phyloP scores from a whole-genome alignment of 805 yeast genomes.

The Pichia phayaonensis region DNA sequence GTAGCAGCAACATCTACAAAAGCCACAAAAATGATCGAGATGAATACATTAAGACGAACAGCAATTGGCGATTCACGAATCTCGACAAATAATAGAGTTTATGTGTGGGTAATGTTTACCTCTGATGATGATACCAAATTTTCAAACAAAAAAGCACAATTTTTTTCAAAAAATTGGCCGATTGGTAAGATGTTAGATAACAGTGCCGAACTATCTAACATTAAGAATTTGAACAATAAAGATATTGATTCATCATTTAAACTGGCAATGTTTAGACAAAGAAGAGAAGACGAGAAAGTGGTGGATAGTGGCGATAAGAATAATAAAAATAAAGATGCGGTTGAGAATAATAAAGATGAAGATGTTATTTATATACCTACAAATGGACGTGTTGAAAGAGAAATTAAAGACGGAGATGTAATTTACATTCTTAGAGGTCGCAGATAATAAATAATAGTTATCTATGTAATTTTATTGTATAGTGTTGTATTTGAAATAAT shows the following conservation, averaged over 20 bases:
- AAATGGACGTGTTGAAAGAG: slow-evolving; percentile 33
- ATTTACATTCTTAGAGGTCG: slow-evolving; percentile 47
- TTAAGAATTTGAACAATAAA: slow-evolving; percentile 43
- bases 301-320: too few relatives aligned
- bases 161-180: slow-evolving; percentile 49
- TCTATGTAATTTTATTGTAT: slow-evolving; percentile 8
- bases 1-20: neutral
- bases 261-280: slow-evolving; percentile 39
- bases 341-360: too few relatives aligned
- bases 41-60: slow-evolving; percentile 34
- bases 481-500: neutral
- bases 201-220: slow-evolving; percentile 38
- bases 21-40: slow-evolving; percentile 23
- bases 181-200: slow-evolving; percentile 52
- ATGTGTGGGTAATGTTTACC: slow-evolving; percentile 40
- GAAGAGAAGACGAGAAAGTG: slow-evolving; percentile 18
- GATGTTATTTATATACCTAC: slow-evolving; percentile 27
- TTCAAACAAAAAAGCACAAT: slow-evolving; percentile 26
- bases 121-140: slow-evolving; percentile 20
- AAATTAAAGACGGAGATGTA: slow-evolving; percentile 41
- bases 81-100: slow-evolving; percentile 36
- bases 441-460: neutral
- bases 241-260: slow-evolving; percentile 35
- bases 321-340: neutral
- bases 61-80: slow-evolving; percentile 50